Conservation (phyloP, 495 filamentous ascomycete genomes). For the Podospora bellae-mahoneyi region DNA sequence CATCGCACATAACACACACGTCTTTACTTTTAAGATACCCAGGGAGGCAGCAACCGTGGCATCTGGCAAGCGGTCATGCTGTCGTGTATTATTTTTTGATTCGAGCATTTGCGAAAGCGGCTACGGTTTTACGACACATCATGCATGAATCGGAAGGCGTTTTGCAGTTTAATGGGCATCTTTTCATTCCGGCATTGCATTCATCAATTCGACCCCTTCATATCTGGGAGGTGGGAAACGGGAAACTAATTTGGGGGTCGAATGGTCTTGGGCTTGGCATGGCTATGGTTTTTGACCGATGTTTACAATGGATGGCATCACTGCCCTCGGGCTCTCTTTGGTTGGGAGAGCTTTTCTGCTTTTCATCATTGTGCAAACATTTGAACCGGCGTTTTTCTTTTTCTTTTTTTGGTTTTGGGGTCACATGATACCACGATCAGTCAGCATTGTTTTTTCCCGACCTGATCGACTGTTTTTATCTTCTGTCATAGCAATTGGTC, state of each 20-base stretch:
- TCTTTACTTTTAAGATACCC: conserved; percentile 30
- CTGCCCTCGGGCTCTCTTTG: conserved; percentile 25
- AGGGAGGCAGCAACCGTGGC: conserved; percentile 23
- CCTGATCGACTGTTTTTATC: conserved; percentile 8
- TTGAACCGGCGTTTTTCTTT: conserved; percentile 23
- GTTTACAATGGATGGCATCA: conserved; percentile 38
- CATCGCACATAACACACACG: conserved; percentile 29
- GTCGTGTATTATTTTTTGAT: conserved; percentile 40
- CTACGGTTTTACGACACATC: conserved; percentile 37
- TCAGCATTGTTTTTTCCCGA: conserved; percentile 14
- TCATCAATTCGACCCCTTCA: conserved; percentile 28
- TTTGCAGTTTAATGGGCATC: conserved; percentile 30
- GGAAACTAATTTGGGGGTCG: conserved; percentile 15
- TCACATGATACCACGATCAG: conserved; percentile 30
- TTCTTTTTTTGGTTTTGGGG: conserved; percentile 6
- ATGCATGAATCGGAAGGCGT: conserved; percentile 45
- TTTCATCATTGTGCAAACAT: conserved; percentile 14
- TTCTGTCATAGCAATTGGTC: conserved; percentile 1
- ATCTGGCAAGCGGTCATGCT: conserved; percentile 32
- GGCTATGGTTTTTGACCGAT: conserved; percentile 31
- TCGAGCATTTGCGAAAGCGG: conserved; percentile 38
- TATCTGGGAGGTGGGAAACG: conserved; percentile 8
- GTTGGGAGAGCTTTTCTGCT: conserved; percentile 10
- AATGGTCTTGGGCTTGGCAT: conserved; percentile 30
- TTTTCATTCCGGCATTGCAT: conserved; percentile 23